Evolutionary conservation across 805 yeast species (phyloP), one percentile per base, ranked within the genome.

Genomic region (Spathaspora boniae): DNA sequence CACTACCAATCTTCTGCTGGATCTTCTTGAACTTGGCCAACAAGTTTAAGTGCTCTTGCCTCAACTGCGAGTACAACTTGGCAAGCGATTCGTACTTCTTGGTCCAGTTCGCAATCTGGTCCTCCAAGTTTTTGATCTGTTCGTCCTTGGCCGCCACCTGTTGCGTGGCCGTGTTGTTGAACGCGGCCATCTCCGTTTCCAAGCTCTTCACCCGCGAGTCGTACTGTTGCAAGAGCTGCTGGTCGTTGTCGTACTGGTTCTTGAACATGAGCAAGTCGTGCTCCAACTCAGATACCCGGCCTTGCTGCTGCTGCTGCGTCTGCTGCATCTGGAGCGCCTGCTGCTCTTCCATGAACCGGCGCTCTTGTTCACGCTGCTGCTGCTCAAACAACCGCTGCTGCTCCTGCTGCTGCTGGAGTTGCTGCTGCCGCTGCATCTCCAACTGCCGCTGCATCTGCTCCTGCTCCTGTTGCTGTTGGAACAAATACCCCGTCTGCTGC

Each of bases 51-150:
- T 89, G 96, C 60, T 89, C 97, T 60, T 86, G 94, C 53, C 97
- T 82, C 47, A 89, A 68, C 60, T 88, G 96, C 2, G 95, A 81
- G 58, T 89, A 89, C 45, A 89, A 68, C 51, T 86, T 86, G 5
- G 96, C 96, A 43, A 89, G 70, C 0, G 93, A 74, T 53, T 88
- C 96, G 60, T 89, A 89, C 63, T 89, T 89, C 36, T 76, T 76
- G 43, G 85, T 78, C 95, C 96, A 89, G 42, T 76, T 73, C 18
- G 58, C 65, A 27, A 84, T 71, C 58, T 88, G 95, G 36, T 85
- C 89, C 50, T 82, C 87, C 30, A 86, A 56, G 36, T 73, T 69
- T 36, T 36, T 70, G 31, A 85, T 62, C 49, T 82, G 80, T 43
- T 86, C 93, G 46, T 85, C 87, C 49, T 84, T 86, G 4, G 88